These are phyloP conservation scores for Dactylorhiza incarnata DNA, from an alignment of 106 monocot species.

Conservation along the genomic window DNA sequence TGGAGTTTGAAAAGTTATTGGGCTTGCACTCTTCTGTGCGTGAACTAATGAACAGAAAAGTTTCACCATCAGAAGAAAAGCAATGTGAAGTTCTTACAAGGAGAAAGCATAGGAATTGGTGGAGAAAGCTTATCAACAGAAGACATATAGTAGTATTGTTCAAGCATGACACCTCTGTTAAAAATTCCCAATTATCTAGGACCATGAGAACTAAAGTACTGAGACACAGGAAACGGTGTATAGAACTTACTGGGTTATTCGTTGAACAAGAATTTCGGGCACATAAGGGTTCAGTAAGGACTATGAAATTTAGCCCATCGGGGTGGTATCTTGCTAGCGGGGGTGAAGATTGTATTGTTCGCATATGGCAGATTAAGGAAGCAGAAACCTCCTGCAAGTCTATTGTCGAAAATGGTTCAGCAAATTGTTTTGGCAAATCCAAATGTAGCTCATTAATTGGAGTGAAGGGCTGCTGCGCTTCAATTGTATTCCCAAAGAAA, in stretches of 20 bases:
- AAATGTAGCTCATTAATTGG: constrained; percentile 16
- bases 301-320: constrained; percentile 53
- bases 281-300: constrained; percentile 50
- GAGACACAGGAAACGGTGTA: constrained; percentile 24
- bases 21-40: constrained; percentile 32
- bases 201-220: constrained; percentile 22
- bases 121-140: constrained; percentile 24
- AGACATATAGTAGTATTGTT: constrained; percentile 8
- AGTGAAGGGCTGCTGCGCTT: constrained; percentile 13
- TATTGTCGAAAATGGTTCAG: constrained; percentile 3
- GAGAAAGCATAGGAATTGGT: constrained; percentile 32
- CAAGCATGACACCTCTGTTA: constrained; percentile 16
- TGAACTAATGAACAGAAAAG: constrained; percentile 20
- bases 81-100: constrained; percentile 8
- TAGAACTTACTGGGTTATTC: constrained; percentile 40
- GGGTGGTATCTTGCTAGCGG: constrained; percentile 62
- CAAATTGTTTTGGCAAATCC: constrained; percentile 7
- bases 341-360: constrained; percentile 66
- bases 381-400: constrained; percentile 29
- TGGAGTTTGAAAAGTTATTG: constrained; percentile 41
- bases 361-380: constrained; percentile 60
- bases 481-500: constrained; percentile 39
- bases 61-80: neutral
- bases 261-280: constrained; percentile 62
- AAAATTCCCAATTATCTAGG: constrained; percentile 7